phyloP scores from a whole-genome alignment of 2,329 filamentous ascomycete genomes.

The Mollisiaceae sp. region DNA sequence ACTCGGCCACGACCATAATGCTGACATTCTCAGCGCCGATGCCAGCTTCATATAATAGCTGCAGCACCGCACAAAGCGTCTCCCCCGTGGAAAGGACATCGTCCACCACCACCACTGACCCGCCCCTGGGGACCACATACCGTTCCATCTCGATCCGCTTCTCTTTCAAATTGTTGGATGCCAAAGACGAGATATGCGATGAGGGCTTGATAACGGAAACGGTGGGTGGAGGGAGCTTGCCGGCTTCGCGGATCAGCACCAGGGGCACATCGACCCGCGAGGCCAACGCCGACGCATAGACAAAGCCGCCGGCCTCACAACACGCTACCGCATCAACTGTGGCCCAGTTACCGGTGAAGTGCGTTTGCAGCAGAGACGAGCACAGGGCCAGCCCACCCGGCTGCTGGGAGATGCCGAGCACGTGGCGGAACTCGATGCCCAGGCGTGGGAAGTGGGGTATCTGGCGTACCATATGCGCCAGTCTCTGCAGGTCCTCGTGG shows the following conservation, averaged over 20 bases:
- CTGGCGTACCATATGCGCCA: slow-evolving; percentile 55
- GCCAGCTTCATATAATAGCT: slow-evolving; percentile 31
- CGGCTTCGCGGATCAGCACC: slow-evolving; percentile 57
- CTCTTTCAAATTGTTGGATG: slow-evolving; percentile 33
- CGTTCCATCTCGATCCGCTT: slow-evolving; percentile 56
- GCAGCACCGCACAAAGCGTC: slow-evolving; percentile 35
- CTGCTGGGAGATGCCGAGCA: slow-evolving; percentile 60
- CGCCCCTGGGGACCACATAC: slow-evolving; percentile 45
- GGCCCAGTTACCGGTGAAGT: slow-evolving; percentile 54
- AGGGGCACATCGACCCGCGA: slow-evolving; percentile 48
- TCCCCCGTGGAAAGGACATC: slow-evolving; percentile 36
- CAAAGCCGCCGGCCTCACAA: slow-evolving; percentile 62
- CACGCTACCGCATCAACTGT: slow-evolving; percentile 52
- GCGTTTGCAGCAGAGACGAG: slow-evolving; percentile 52
- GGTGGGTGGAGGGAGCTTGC: slow-evolving; percentile 63
- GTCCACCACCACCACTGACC: slow-evolving; percentile 33
- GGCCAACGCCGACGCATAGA: slow-evolving; percentile 60
- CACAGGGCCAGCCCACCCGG: slow-evolving; percentile 56
- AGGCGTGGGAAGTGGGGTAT: slow-evolving; percentile 56
- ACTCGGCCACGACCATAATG: slow-evolving; percentile 34
- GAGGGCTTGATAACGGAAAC: slow-evolving; percentile 52
- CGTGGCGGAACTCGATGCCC: slow-evolving; percentile 61
- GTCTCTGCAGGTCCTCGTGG: slow-evolving; percentile 50
- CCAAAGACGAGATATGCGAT: slow-evolving; percentile 60
- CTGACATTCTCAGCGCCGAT: slow-evolving; percentile 28